A percentile compares a stretch with the other conserved stretches of the same genome.
These are phyloP conservation scores for Phlebopus sp. DNA, from an alignment of 1,284 basidiomycete species.

Conservation along the genomic window DNA sequence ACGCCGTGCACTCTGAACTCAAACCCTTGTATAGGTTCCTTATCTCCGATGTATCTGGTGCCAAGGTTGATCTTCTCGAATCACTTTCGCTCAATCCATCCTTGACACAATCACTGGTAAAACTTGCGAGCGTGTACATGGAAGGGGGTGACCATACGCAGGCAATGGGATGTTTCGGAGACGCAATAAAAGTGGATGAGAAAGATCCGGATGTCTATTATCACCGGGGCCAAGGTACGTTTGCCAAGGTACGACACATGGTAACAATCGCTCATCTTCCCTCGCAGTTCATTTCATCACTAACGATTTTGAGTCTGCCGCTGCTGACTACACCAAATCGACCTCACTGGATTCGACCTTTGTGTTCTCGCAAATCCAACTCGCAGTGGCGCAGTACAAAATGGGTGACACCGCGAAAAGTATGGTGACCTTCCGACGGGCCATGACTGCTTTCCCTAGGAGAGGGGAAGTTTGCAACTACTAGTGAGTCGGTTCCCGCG, in stretches of 20 bases:
- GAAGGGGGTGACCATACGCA: slow-evolving; percentile 81
- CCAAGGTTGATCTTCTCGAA: slow-evolving; percentile 82
- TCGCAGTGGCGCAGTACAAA: slow-evolving; percentile 98
- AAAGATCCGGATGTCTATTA: slow-evolving; percentile 97
- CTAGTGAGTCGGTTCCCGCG: slow-evolving; percentile 62
- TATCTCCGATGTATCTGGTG: slow-evolving; percentile 65
- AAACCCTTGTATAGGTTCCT: neutral
- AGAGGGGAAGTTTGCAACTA: slow-evolving; percentile 89
- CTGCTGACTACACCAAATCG: slow-evolving; percentile 89
- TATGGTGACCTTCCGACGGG: slow-evolving; percentile 87
- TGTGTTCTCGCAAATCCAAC: slow-evolving; percentile 95
- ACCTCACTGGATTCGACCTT: slow-evolving; percentile 81
- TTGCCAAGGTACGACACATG: neutral
- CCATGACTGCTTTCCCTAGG: slow-evolving; percentile 78
- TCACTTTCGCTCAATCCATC: slow-evolving; percentile 73
- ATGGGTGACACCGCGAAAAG: slow-evolving; percentile 72
- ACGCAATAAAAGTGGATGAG: slow-evolving; percentile 81
- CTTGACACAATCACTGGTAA: slow-evolving; percentile 91
- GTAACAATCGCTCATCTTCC: too few relatives aligned
- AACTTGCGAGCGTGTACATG: slow-evolving; percentile 98
- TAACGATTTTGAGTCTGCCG: slow-evolving; percentile 84
- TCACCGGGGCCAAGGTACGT: slow-evolving; percentile 91
- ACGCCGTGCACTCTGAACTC: neutral
- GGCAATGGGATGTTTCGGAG: slow-evolving; percentile 90
- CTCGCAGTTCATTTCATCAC: slow-evolving; percentile 89